phyloP scores from a whole-genome alignment of 139 green algal species.

The Dunaliella primolecta region DNA sequence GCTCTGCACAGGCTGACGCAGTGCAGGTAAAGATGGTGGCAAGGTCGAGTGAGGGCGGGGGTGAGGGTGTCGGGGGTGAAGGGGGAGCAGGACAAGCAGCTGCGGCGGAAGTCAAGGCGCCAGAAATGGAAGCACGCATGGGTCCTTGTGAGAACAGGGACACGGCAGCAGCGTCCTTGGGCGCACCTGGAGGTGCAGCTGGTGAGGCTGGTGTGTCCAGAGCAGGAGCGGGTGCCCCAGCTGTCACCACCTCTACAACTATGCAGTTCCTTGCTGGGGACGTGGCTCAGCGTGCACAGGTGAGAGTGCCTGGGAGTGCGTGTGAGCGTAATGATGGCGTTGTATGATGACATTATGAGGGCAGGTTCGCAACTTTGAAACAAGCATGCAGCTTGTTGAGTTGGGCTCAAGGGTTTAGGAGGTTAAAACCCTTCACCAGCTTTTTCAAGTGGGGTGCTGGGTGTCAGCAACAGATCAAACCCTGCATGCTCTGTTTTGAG shows the following conservation, averaged over 20 bases:
- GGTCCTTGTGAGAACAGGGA: too few relatives aligned
- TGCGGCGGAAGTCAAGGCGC: too few relatives aligned
- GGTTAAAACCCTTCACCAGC: too few relatives aligned
- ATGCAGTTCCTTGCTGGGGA: not conserved
- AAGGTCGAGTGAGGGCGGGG: not conserved
- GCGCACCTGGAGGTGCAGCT: not conserved
- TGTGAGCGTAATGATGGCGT: not conserved
- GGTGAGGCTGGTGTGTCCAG: not conserved
- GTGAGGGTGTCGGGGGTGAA: not conserved
- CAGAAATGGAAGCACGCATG: too few relatives aligned
- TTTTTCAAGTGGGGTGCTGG: too few relatives aligned
- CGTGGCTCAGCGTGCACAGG: constrained; percentile 67
- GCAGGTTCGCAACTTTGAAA: too few relatives aligned
- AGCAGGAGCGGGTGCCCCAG: constrained; percentile 23
- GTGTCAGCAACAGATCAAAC: too few relatives aligned
- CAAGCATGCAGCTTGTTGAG: too few relatives aligned
- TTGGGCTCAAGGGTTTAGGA: too few relatives aligned
- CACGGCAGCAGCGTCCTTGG: too few relatives aligned
- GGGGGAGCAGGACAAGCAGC: not conserved
- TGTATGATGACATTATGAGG: too few relatives aligned
- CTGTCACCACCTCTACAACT: not conserved
- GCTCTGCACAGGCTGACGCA: not conserved
- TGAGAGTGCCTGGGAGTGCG: constrained; percentile 26
- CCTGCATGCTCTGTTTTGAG: too few relatives aligned
- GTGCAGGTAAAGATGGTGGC: not conserved